These are phyloP conservation scores for Anaeramoeba flamelloides DNA, from an alignment of 78 protist genomes.

Conservation along the genomic window DNA sequence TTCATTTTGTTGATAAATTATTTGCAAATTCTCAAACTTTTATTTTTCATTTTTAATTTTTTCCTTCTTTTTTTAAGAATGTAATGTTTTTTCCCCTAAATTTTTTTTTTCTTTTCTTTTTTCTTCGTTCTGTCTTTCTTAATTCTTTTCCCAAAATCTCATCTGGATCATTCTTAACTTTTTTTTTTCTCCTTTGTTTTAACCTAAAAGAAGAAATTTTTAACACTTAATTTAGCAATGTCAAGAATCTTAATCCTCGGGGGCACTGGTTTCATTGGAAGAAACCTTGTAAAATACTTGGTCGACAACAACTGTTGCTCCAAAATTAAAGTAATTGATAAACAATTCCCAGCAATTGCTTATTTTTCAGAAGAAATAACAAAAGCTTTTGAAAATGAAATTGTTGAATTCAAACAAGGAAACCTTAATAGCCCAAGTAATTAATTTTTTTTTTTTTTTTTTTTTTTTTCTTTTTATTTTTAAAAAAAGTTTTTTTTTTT, in stretches of 20 bases:
- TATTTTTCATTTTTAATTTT: too few relatives aligned
- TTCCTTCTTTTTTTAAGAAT: too few relatives aligned
- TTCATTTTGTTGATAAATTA: too few relatives aligned
- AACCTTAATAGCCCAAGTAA: neutral
- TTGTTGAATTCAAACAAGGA: neutral
- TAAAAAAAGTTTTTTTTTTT: neutral
- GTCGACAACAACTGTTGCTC: neutral
- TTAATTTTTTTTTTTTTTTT: neutral
- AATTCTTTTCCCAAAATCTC: too few relatives aligned
- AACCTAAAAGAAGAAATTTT: too few relatives aligned
- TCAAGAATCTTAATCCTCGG: conserved; percentile 3
- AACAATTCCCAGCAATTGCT: neutral
- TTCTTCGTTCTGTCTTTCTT: too few relatives aligned
- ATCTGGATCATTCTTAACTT: too few relatives aligned
- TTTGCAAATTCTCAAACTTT: too few relatives aligned
- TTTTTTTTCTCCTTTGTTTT: too few relatives aligned
- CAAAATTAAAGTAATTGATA: conserved; percentile 10
- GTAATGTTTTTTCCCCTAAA: too few relatives aligned
- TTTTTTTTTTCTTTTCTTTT: too few relatives aligned
- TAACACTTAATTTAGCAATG: too few relatives aligned
- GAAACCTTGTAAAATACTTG: neutral
- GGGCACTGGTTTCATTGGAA: conserved; percentile 11
- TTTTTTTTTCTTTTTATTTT: neutral
- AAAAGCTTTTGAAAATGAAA: neutral
- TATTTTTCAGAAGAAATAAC: neutral